Evolutionary conservation across 2,329 filamentous ascomycete species (phyloP).

Genomic region (Stagonosporopsis cucurbitacearum): DNA sequence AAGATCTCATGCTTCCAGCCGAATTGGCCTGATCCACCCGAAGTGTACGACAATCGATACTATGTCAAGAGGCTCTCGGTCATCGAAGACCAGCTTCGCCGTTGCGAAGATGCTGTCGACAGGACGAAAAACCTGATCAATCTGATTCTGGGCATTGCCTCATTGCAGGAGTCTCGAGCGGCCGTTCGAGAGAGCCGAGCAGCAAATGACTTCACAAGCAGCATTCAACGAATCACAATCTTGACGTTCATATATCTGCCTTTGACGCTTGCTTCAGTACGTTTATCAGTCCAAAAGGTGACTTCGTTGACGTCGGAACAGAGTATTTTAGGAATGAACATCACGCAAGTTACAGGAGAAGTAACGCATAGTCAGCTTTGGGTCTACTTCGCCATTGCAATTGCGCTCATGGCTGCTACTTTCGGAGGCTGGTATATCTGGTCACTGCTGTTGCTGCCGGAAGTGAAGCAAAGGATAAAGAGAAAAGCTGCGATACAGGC

Average conservation of each 20-base stretch:
- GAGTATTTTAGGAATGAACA: slow-evolving; percentile 26
- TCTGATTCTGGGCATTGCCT: slow-evolving; percentile 22
- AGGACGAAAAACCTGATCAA: slow-evolving; percentile 24
- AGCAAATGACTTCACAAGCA: slow-evolving; percentile 18
- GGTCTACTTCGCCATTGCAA: slow-evolving; percentile 16
- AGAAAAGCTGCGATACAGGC: not conserved
- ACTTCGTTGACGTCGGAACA: not conserved
- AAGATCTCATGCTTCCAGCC: slow-evolving; percentile 3
- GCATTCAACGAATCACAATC: slow-evolving; percentile 19
- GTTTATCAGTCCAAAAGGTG: not conserved
- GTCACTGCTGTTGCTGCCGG: slow-evolving; percentile 5
- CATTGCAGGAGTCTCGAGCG: slow-evolving; percentile 21
- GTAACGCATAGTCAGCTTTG: slow-evolving; percentile 13
- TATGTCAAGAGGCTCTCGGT: slow-evolving; percentile 12
- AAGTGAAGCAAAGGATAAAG: not conserved
- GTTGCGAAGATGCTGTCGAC: slow-evolving; percentile 18
- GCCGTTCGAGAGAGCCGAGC: slow-evolving; percentile 23
- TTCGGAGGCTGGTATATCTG: slow-evolving; percentile 22
- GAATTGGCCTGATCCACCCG: too few relatives aligned
- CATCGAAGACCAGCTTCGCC: slow-evolving; percentile 18
- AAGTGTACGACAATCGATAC: not conserved
- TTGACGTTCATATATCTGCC: slow-evolving; percentile 25
- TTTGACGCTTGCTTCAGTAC: slow-evolving; percentile 23
- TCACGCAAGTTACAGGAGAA: slow-evolving; percentile 20
- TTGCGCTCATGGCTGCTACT: slow-evolving; percentile 18